Evolutionary conservation across 2,329 filamentous ascomycete genomes (phyloP).

Genomic region (Diaporthe vaccinii): DNA sequence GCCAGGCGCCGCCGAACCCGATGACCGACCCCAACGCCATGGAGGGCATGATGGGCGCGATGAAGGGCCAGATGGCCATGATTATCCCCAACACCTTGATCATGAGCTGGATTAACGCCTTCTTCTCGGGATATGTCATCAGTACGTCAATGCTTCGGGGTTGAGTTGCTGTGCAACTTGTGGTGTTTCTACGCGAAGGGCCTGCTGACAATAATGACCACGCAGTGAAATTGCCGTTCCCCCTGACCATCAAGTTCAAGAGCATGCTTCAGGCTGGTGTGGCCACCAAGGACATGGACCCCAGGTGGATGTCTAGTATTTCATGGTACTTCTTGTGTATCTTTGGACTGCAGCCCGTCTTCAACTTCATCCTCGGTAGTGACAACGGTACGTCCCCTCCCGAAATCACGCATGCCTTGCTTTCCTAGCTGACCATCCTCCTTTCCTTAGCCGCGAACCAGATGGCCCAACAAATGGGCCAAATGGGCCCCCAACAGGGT

Average conservation of each 20-base stretch:
- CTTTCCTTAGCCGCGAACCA: slow-evolving; percentile 82
- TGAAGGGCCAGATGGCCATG: slow-evolving; percentile 99
- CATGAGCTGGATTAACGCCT: slow-evolving; percentile 99
- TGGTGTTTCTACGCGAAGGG: neutral
- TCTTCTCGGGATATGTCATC: slow-evolving; percentile 98
- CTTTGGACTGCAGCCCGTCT: slow-evolving; percentile 96
- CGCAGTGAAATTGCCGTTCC: slow-evolving; percentile 94
- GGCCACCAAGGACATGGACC: slow-evolving; percentile 94
- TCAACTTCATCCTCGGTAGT: slow-evolving; percentile 95
- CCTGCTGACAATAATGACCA: slow-evolving; percentile 41
- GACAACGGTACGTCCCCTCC: slow-evolving; percentile 83
- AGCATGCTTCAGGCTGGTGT: slow-evolving; percentile 99
- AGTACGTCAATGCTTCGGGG: slow-evolving; percentile 67
- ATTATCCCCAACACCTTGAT: slow-evolving; percentile 99
- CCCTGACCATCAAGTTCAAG: slow-evolving; percentile 98
- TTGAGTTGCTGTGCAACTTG: neutral
- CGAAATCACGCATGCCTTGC: neutral
- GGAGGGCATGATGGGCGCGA: slow-evolving; percentile 99
- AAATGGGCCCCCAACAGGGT: slow-evolving; percentile 77
- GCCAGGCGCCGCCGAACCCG: slow-evolving; percentile 91
- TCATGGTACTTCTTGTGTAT: slow-evolving; percentile 99
- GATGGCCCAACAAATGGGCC: slow-evolving; percentile 90
- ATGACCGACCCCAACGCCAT: slow-evolving; percentile 96
- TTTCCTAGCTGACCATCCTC: slow-evolving; percentile 40
- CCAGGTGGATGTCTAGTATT: slow-evolving; percentile 97